Conservation (phyloP, 441 rosid genomes). For the Erodium chrysanthum region DNA sequence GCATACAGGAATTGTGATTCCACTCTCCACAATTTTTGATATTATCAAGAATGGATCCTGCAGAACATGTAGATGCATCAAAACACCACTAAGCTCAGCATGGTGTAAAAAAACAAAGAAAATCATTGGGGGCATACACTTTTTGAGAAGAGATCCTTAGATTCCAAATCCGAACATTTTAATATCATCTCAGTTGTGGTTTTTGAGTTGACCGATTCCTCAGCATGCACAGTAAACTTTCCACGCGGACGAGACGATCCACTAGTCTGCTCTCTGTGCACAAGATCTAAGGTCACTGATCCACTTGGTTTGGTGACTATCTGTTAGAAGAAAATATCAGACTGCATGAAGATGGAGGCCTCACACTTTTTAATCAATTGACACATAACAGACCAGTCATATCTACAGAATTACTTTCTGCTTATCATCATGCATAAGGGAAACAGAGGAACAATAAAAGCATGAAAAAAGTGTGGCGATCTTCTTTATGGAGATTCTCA, state of each 20-base stretch:
- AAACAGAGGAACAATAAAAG: not conserved
- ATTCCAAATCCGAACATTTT: slow-evolving; percentile 67
- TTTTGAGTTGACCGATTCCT: slow-evolving; percentile 69
- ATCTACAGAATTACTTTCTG: not conserved
- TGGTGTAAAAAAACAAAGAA: slow-evolving; percentile 11
- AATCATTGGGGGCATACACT: slow-evolving; percentile 43
- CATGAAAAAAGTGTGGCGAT: not conserved
- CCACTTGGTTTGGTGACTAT: slow-evolving; percentile 54
- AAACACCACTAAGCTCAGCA: slow-evolving; percentile 13
- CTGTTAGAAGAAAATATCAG: slow-evolving; percentile 28
- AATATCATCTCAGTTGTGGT: slow-evolving; percentile 56
- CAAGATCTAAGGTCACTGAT: slow-evolving; percentile 55
- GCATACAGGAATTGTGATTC: slow-evolving; percentile 58
- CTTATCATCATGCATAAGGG: not conserved
- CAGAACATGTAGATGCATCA: slow-evolving; percentile 19
- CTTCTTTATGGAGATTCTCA: not conserved
- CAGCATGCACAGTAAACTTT: slow-evolving; percentile 68
- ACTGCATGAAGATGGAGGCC: not conserved
- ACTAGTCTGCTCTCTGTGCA: slow-evolving; percentile 36
- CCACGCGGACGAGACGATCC: slow-evolving; percentile 35
- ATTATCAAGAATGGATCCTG: slow-evolving; percentile 82
- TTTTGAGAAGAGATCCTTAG: slow-evolving; percentile 66
- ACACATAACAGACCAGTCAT: slow-evolving; percentile 3
- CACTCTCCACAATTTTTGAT: slow-evolving; percentile 63
- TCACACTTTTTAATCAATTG: not conserved